phyloP scores from a whole-genome alignment of 2,329 filamentous ascomycete species.

The Aspergillus calidoustus region DNA sequence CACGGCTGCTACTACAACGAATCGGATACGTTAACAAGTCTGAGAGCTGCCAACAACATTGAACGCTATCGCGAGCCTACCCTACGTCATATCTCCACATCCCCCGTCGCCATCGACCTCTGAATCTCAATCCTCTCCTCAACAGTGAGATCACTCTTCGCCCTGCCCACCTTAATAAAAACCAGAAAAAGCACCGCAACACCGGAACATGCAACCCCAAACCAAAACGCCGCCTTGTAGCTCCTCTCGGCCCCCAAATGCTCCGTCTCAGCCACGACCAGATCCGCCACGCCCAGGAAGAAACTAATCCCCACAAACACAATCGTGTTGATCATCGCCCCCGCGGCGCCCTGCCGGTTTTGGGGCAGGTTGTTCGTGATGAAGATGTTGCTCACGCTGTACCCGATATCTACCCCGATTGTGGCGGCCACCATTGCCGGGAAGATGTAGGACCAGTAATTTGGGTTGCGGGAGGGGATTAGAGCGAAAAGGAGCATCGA shows the following conservation, averaged over 20 bases:
- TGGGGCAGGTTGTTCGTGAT: conserved; percentile 14
- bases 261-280: conserved; percentile 6
- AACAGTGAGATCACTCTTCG: conserved; percentile 2
- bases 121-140: conserved; percentile 2
- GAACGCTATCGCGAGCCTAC: neutral
- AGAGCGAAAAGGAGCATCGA: conserved; percentile 13
- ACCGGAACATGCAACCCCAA: conserved; percentile 14
- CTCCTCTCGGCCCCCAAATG: conserved; percentile 6
- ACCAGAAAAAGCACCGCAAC: neutral
- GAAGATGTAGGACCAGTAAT: conserved; percentile 17
- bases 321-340: conserved; percentile 15
- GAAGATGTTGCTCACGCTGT: conserved; percentile 20
- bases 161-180: neutral
- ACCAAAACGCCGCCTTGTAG: conserved; percentile 21
- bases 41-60: no score
- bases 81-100: neutral
- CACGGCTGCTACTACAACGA: no score
- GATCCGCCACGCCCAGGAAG: conserved; percentile 16
- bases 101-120: neutral
- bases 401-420: conserved; percentile 10
- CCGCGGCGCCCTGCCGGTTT: conserved; percentile 13
- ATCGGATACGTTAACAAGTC: no score
- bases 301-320: conserved; percentile 18
- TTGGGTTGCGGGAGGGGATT: conserved; percentile 13
- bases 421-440: conserved; percentile 17